Percentiles rank a stretch among this genome's conserved stretches.
Conservation (phyloP, 345 rosid species). For the Ailanthus altissimus region DNA sequence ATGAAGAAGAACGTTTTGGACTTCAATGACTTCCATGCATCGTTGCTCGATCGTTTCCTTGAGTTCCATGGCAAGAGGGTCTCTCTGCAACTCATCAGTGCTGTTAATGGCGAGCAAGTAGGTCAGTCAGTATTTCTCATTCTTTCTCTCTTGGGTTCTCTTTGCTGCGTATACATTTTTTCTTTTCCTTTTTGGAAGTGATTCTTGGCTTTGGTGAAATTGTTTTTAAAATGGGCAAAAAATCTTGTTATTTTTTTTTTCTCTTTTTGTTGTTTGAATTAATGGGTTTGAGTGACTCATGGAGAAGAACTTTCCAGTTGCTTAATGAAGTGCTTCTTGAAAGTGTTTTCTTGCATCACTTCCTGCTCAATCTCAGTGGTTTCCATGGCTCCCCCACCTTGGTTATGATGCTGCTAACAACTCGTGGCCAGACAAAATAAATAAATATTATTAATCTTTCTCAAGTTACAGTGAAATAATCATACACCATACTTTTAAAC, state of each 20-base stretch:
- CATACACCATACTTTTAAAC: background rate
- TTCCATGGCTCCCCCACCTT: background rate
- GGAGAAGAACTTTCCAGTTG: background rate
- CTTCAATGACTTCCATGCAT: slow-evolving; percentile 71
- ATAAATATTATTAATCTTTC: background rate
- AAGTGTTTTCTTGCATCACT: background rate
- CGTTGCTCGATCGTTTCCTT: slow-evolving; percentile 60
- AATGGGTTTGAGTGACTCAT: background rate
- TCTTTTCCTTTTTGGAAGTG: background rate
- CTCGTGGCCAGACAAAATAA: background rate
- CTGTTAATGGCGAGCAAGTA: slow-evolving; percentile 42
- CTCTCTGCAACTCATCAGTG: slow-evolving; percentile 73
- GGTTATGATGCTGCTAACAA: no score
- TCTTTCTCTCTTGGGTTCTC: background rate
- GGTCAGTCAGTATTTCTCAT: slow-evolving; percentile 20
- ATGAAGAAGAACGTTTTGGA: slow-evolving; percentile 91
- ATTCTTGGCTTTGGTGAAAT: background rate
- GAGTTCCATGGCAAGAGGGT: slow-evolving; percentile 65
- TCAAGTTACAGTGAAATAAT: background rate
- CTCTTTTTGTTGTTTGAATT: background rate
- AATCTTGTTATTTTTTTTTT: background rate
- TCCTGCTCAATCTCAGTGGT: background rate
- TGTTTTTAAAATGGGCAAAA: background rate
- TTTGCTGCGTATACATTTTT: background rate
- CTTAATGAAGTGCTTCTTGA: background rate